Percentiles rank a stretch among this genome's conserved stretches.
Conservation (phyloP, 176 grass and related monocot species). For the Juncus effusus region DNA sequence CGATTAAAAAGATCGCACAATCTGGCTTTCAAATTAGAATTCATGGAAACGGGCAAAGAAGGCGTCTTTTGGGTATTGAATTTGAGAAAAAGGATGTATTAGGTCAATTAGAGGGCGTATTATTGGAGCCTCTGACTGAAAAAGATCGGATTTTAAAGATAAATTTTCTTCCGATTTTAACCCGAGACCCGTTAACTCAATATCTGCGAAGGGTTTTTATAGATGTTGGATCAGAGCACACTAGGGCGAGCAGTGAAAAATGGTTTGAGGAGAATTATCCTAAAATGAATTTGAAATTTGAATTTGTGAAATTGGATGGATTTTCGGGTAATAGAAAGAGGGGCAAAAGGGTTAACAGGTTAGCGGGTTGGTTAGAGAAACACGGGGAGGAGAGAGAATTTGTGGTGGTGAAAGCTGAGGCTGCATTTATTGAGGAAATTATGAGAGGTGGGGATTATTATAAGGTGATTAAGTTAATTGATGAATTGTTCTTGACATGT, state of each 20-base stretch:
- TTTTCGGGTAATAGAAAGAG: neutral
- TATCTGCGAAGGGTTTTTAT: constrained; percentile 27
- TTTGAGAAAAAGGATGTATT: constrained; percentile 20
- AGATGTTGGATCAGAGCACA: neutral
- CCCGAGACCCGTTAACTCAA: constrained; percentile 13
- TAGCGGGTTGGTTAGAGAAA: constrained; percentile 27
- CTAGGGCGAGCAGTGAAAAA: constrained; percentile 2
- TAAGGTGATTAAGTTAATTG: constrained; percentile 3
- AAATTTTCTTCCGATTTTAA: constrained; percentile 29
- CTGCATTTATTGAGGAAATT: constrained; percentile 18
- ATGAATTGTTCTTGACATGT: constrained; percentile 22
- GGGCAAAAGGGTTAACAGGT: neutral
- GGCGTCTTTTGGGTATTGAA: neutral
- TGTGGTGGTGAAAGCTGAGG: constrained; percentile 42
- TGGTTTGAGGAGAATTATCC: constrained; percentile 33
- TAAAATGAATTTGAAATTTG: constrained; percentile 20
- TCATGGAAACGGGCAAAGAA: constrained; percentile 10
- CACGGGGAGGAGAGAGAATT: constrained; percentile 33
- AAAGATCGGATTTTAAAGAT: constrained; percentile 27
- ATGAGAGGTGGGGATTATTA: neutral
- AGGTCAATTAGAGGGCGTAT: constrained; percentile 18
- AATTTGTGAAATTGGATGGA: constrained; percentile 27
- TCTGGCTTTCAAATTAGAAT: neutral
- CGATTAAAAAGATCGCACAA: constrained; percentile 45
- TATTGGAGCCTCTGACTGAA: constrained; percentile 18